A percentile compares a stretch with the other conserved stretches of the same genome.
Conservation (phyloP, 2,329 filamentous ascomycete species). For the Stagonosporopsis vannaccii region DNA sequence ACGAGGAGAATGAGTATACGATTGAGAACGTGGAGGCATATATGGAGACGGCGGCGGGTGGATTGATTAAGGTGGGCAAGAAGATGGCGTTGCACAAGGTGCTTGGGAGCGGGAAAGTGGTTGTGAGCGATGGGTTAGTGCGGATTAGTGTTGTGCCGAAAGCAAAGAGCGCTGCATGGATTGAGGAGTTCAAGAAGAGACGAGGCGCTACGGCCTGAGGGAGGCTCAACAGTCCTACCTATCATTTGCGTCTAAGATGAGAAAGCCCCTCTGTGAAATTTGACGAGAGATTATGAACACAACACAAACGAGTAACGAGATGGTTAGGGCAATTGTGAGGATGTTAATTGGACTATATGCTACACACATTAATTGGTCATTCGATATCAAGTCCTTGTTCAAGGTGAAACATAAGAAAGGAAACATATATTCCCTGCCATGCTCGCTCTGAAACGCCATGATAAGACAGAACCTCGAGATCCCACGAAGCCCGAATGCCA, state of each 20-base stretch:
- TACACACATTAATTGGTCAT: neutral
- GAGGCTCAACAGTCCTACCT: too few species aligned
- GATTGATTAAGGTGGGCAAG: slow-evolving; percentile 88
- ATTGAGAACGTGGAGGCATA: slow-evolving; percentile 78
- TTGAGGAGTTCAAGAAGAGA: slow-evolving; percentile 82
- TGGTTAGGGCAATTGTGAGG: neutral
- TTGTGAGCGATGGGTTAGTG: slow-evolving; percentile 86
- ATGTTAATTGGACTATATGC: neutral
- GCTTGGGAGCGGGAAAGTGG: slow-evolving; percentile 76
- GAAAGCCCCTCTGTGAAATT: neutral
- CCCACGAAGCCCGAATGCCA: neutral
- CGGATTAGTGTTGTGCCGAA: slow-evolving; percentile 83
- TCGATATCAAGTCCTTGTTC: neutral
- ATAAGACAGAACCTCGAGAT: neutral
- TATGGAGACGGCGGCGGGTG: slow-evolving; percentile 81
- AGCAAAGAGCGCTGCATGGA: slow-evolving; percentile 73
- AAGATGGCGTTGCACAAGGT: slow-evolving; percentile 80
- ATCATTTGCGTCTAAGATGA: neutral
- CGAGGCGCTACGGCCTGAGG: slow-evolving; percentile 44
- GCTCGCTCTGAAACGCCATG: neutral
- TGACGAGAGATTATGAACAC: neutral
- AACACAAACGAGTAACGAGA: neutral
- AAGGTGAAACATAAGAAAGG: neutral
- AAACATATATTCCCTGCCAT: neutral
- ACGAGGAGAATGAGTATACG: slow-evolving; percentile 71